Percentiles rank a stretch among this genome's conserved stretches.
These are phyloP conservation scores for Daldinia sp. DNA, from an alignment of 2,329 filamentous ascomycete species.

Conservation along the genomic window DNA sequence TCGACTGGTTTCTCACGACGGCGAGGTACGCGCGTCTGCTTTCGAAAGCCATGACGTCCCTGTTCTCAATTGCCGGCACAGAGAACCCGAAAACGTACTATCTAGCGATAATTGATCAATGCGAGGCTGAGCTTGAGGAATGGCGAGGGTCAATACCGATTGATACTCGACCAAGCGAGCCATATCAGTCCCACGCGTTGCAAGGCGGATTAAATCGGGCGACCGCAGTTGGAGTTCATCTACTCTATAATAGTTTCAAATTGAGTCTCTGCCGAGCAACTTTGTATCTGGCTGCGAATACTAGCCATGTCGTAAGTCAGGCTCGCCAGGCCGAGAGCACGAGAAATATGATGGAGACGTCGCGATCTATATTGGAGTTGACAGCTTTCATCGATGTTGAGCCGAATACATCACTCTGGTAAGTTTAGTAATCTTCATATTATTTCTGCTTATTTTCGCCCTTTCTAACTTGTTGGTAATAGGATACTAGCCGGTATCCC, in stretches of 20 bases:
- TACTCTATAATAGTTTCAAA: constrained; percentile 43
- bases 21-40: constrained; percentile 43
- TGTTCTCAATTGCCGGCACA: constrained; percentile 45
- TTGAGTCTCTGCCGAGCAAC: constrained; percentile 43
- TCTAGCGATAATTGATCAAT: constrained; percentile 41
- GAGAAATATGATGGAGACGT: constrained; percentile 36
- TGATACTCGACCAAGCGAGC: constrained; percentile 30
- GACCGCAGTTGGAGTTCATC: constrained; percentile 36
- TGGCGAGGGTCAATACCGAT: constrained; percentile 44
- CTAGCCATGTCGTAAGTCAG: constrained; percentile 12
- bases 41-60: constrained; percentile 42
- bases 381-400: constrained; percentile 44
- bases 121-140: constrained; percentile 41
- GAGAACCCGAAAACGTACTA: constrained; percentile 40
- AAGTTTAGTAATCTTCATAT: neutral
- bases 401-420: constrained; percentile 45
- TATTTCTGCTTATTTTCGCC: neutral
- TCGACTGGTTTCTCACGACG: constrained; percentile 42
- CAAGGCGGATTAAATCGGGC: constrained; percentile 14
- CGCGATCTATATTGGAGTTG: constrained; percentile 44
- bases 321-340: constrained; percentile 30
- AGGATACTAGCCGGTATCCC: constrained; percentile 33
- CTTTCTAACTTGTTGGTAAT: neutral
- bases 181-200: constrained; percentile 24
- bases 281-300: constrained; percentile 32